A percentile compares a stretch with the other conserved stretches of the same genome.
Conservation (phyloP, 495 filamentous ascomycete species). For the Gamarada debralockiae region DNA sequence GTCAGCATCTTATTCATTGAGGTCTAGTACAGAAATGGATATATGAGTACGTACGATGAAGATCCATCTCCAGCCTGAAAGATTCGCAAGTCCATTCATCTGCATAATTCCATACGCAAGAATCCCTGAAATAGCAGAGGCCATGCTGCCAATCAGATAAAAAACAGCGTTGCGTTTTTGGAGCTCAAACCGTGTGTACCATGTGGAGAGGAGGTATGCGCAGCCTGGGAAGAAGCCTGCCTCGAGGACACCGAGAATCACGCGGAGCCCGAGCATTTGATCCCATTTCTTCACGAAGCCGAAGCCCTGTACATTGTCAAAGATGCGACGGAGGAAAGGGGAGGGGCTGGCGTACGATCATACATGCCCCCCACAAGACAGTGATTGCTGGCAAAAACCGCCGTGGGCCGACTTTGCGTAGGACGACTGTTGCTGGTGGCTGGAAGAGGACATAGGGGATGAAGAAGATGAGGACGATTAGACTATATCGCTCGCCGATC, state of each 20-base stretch:
- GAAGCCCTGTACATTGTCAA: constrained; percentile 10
- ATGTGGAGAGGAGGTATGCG: constrained; percentile 58
- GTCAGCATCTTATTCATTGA: not conserved
- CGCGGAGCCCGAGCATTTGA: constrained; percentile 48
- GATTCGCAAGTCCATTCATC: constrained; percentile 40
- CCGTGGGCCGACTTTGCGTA: constrained; percentile 58
- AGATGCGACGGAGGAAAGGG: not conserved
- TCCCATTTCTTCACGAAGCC: constrained; percentile 53
- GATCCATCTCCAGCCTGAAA: constrained; percentile 61
- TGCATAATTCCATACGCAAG: constrained; percentile 63
- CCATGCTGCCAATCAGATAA: constrained; percentile 60
- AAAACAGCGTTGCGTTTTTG: constrained; percentile 62
- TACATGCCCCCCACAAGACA: constrained; percentile 39
- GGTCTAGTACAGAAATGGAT: too few species aligned
- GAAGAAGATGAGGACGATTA: constrained; percentile 55
- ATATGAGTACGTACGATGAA: constrained; percentile 24
- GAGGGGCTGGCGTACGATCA: constrained; percentile 30
- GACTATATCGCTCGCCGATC: too few species aligned
- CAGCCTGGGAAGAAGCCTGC: constrained; percentile 64
- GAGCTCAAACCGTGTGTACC: constrained; percentile 63
- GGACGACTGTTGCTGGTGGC: constrained; percentile 52
- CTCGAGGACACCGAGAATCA: constrained; percentile 59
- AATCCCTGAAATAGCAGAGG: constrained; percentile 58
- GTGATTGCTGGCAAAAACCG: constrained; percentile 51
- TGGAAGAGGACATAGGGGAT: constrained; percentile 63